A percentile compares a stretch with the other conserved stretches of the same genome.
These are phyloP conservation scores for Leucocoprinus leucothites DNA, from an alignment of 768 basidiomycete genomes.

Conservation along the genomic window DNA sequence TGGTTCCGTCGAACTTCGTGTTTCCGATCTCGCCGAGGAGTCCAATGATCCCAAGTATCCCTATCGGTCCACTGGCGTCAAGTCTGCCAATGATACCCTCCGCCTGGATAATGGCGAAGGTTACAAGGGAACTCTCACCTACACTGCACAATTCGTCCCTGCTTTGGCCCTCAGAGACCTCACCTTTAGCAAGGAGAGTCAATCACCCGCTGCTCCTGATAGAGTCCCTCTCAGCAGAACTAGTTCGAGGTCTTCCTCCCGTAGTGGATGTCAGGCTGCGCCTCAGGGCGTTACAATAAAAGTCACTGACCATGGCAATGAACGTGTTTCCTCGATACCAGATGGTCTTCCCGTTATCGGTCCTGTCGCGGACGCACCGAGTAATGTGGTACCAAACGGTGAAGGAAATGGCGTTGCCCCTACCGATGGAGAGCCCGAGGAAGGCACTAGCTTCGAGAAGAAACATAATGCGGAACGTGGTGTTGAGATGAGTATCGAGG, in stretches of 20 bases:
- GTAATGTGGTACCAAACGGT: no score
- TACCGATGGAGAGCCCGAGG: background rate
- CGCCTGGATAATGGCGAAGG: conserved; percentile 60
- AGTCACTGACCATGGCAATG: conserved; percentile 15
- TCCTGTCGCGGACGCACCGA: no score
- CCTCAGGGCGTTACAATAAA: conserved; percentile 38
- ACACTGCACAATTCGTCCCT: conserved; percentile 84
- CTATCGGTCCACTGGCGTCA: conserved; percentile 67
- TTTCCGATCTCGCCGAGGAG: conserved; percentile 60
- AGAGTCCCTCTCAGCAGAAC: conserved; percentile 29
- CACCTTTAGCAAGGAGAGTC: conserved; percentile 60
- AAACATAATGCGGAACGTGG: conserved; percentile 28
- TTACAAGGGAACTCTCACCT: conserved; percentile 79
- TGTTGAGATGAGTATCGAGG: conserved; percentile 62
- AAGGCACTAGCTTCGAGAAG: background rate
- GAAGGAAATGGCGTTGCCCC: no score
- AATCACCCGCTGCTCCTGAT: conserved; percentile 29
- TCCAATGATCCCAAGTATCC: conserved; percentile 55
- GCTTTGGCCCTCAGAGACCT: conserved; percentile 70
- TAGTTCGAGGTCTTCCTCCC: conserved; percentile 35
- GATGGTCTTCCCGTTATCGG: conserved; percentile 8
- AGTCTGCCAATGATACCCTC: conserved; percentile 58
- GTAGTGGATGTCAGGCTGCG: conserved; percentile 1
- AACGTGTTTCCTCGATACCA: conserved; percentile 10
- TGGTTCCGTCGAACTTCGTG: conserved; percentile 74